These are phyloP conservation scores for Chalciporus chontae DNA, from an alignment of 768 basidiomycete genomes.

Conservation along the genomic window DNA sequence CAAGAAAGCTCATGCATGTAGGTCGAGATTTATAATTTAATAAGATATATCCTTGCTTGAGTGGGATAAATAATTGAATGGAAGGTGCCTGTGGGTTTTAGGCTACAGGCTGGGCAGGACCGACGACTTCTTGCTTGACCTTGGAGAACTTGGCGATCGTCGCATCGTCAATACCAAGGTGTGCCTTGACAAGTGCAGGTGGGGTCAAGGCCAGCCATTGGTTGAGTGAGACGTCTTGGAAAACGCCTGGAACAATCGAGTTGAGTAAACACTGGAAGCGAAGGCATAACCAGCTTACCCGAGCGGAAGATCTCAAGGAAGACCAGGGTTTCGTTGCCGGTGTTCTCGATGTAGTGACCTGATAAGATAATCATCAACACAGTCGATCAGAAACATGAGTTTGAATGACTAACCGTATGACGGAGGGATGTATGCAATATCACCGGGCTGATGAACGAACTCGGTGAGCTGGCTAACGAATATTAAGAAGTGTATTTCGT, in stretches of 20 bases:
- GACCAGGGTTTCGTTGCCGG: slow-evolving; percentile 52
- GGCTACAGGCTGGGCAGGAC: slow-evolving; percentile 10
- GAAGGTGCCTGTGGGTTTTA: neutral
- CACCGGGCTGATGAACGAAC: slow-evolving; percentile 27
- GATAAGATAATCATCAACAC: neutral
- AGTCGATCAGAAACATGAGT: neutral
- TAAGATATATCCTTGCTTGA: no score
- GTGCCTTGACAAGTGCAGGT: slow-evolving; percentile 55
- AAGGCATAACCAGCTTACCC: slow-evolving; percentile 26
- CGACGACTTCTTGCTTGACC: slow-evolving; percentile 49
- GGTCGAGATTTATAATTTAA: no score
- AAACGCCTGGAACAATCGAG: slow-evolving; percentile 32
- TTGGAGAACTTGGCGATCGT: slow-evolving; percentile 47
- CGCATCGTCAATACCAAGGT: slow-evolving; percentile 53
- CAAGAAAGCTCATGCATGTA: no score
- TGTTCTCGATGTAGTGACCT: slow-evolving; percentile 71
- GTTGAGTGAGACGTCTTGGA: slow-evolving; percentile 54
- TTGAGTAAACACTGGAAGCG: neutral
- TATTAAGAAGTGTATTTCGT: neutral
- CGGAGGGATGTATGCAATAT: slow-evolving; percentile 24
- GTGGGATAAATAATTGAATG: no score
- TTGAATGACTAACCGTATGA: slow-evolving; percentile 18
- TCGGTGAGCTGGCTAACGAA: neutral
- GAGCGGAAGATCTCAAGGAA: slow-evolving; percentile 64
- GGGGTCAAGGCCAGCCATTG: slow-evolving; percentile 66